Evolutionary conservation across 371 early-diverging fungal species (phyloP).

Genomic region (Mucor ambiguus): DNA sequence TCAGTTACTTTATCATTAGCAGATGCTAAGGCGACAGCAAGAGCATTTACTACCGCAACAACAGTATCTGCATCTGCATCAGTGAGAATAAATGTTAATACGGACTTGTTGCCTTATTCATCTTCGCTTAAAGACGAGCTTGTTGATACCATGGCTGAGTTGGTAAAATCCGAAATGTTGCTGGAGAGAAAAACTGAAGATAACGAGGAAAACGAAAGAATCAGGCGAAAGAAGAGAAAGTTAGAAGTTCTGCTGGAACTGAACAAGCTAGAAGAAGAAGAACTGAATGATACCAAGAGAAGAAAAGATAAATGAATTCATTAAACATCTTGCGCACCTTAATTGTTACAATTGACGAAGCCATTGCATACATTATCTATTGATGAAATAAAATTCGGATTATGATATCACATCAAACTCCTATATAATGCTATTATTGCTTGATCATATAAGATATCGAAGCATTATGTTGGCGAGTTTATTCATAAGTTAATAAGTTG

Average conservation of each 20-base stretch:
- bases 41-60: not conserved
- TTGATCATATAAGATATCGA: too few relatives aligned
- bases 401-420: not conserved
- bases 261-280: not conserved
- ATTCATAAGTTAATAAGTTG: not conserved
- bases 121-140: not conserved
- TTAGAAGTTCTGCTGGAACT: not conserved
- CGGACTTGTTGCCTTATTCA: not conserved
- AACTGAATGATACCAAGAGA: not conserved
- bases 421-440: too few relatives aligned
- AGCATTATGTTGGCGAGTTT: not conserved
- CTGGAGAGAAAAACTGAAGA: not conserved
- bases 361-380: not conserved
- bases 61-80: not conserved
- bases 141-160: not conserved
- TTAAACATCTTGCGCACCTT: not conserved
- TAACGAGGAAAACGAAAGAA: not conserved
- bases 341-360: not conserved
- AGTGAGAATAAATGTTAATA: not conserved
- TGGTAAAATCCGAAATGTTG: not conserved
- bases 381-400: not conserved
- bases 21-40: not conserved
- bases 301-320: not conserved
- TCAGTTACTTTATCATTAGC: not conserved
- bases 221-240: not conserved